Base-by-base conservation (phyloP, 2,329 filamentous ascomycete genomes). In the Ilyonectria destructans region DNA sequence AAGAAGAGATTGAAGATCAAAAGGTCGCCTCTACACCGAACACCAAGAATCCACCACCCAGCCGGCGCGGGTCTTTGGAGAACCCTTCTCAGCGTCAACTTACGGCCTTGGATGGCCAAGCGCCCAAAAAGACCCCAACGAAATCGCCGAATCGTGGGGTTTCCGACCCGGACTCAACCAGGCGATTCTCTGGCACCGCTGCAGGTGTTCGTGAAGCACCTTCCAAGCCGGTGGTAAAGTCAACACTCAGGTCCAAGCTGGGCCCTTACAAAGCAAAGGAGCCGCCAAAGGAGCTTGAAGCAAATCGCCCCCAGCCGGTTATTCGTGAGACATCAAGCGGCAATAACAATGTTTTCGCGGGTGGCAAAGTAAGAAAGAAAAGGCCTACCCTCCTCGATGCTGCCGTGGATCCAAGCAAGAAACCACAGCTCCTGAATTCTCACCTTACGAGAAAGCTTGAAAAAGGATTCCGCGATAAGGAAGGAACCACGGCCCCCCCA, bases 291-390 rank as follows among this genome's bases (percentile, higher is more conserved):
- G 40, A n/a, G 17, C 19, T 57, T 58, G 63, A 40, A 56, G 68
- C 31, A 56, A 60, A 43, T 58, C 19, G 31, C n/a, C 52, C 17
- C 61, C 55, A 55, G 19, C 54, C 68, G 37, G 33, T 37, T 45
- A 48, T 67, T 46, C 45, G 64, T 43, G 23, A 26, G 23, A 37
- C 43, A 10, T 33, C 70, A 48, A 46, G 72, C 60, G 56, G 66
- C 26, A 69, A 62, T 31, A 61, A 61, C 33, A 89, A 88, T 65
- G 81, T 88, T 1, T 88, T 88, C 56, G 69, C 76, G 7, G 80
- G 80, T 10, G 86, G 86, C 2, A 85, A 79, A 64, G 76, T 71
- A 29, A 77, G 73, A 33, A 85, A 82, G 68, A 72, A 74, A 21
- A 79, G 83, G 15, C 49, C 62, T 2, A 81, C 70, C 13, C 75